Evolutionary conservation across 2,329 filamentous ascomycete genomes (phyloP).

Genomic region (Penicillium sp.): DNA sequence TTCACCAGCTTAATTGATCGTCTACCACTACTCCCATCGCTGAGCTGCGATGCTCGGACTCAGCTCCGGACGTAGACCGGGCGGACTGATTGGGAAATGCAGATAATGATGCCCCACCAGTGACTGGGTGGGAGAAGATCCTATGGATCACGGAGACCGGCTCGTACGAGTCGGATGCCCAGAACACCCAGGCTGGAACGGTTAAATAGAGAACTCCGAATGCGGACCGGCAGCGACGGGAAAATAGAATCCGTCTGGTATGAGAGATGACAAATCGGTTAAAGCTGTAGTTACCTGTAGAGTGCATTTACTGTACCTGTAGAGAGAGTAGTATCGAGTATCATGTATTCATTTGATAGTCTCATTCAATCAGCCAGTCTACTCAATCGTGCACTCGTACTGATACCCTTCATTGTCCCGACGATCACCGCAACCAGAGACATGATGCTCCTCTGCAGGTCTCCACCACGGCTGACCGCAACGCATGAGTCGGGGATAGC

Average conservation of each 20-base stretch:
- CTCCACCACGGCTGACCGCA: slow-evolving; percentile 14
- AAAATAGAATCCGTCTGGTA: slow-evolving; percentile 43
- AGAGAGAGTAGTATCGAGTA: neutral
- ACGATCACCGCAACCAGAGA: too few relatives aligned
- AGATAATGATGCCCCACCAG: slow-evolving; percentile 32
- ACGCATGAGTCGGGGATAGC: slow-evolving; percentile 18
- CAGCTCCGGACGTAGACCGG: slow-evolving; percentile 35
- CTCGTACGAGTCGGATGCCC: slow-evolving; percentile 10
- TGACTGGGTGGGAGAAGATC: slow-evolving; percentile 4
- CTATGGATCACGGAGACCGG: slow-evolving; percentile 1
- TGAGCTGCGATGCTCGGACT: neutral
- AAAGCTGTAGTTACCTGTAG: too few relatives aligned
- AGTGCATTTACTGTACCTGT: neutral
- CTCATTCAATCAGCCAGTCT: too few relatives aligned
- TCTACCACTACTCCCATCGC: too few relatives aligned
- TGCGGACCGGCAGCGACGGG: slow-evolving; percentile 33
- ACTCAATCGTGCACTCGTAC: too few relatives aligned
- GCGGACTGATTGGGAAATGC: slow-evolving; percentile 38
- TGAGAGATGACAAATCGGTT: slow-evolving; percentile 40
- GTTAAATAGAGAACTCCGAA: slow-evolving; percentile 26
- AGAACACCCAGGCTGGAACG: slow-evolving; percentile 4
- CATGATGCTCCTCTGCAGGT: neutral
- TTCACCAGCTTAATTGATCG: too few relatives aligned
- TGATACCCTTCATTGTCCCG: too few relatives aligned
- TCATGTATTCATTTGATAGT: too few relatives aligned